These are phyloP conservation scores for Phytophthora multivora DNA, from an alignment of 352 stramenopile genomes.

Conservation along the genomic window DNA sequence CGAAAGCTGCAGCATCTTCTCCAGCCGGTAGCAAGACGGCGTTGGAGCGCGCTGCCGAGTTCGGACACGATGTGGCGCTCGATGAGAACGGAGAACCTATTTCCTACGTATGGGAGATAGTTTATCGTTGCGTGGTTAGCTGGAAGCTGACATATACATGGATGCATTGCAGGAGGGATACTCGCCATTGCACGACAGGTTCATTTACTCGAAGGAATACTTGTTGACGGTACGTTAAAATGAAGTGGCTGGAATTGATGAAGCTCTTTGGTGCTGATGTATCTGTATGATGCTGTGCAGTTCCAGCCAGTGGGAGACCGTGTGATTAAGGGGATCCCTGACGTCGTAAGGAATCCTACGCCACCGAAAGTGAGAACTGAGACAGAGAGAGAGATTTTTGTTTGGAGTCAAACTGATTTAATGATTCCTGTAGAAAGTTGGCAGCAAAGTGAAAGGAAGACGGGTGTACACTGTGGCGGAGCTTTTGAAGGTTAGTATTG, in stretches of 20 bases:
- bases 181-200: constrained; percentile 38
- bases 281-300: constrained; percentile 22
- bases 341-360: constrained; percentile 49
- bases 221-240: constrained; percentile 43
- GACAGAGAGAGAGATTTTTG: neutral
- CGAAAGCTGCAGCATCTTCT: neutral
- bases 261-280: neutral
- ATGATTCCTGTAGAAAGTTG: constrained; percentile 42
- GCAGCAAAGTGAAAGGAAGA: constrained; percentile 48
- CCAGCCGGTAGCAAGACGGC: constrained; percentile 21
- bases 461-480: constrained; percentile 70
- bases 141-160: constrained; percentile 5
- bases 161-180: constrained; percentile 33
- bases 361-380: constrained; percentile 40
- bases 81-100: constrained; percentile 35
- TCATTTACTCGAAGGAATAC: constrained; percentile 73
- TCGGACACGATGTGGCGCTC: constrained; percentile 19
- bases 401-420: constrained; percentile 1
- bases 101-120: constrained; percentile 34
- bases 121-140: neutral
- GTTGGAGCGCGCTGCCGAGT: constrained; percentile 15
- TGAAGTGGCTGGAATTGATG: neutral
- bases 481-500: constrained; percentile 49
- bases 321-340: constrained; percentile 42
- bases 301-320: constrained; percentile 63